Conservation (phyloP, 768 basidiomycete species). For the Exidia glandulosa region DNA sequence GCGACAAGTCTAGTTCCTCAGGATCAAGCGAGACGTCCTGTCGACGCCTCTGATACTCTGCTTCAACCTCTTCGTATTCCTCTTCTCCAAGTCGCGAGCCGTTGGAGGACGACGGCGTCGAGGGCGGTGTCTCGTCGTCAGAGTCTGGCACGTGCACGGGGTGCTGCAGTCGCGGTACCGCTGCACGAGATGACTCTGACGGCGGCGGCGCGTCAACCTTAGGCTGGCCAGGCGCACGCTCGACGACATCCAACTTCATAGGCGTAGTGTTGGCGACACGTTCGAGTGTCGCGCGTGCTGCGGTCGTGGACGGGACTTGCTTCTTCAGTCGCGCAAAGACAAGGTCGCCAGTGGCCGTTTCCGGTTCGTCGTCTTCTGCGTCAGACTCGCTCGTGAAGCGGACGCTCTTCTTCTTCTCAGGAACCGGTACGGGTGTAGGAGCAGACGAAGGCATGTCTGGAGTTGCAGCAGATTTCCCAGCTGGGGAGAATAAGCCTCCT, state of each 20-base stretch:
- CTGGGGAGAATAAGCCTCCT: too few species aligned
- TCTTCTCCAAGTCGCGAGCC: not conserved
- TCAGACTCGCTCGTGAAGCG: not conserved
- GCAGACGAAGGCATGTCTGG: not conserved
- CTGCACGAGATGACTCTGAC: not conserved
- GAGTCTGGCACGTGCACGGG: not conserved
- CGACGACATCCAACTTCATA: slow-evolving; percentile 3
- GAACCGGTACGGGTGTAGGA: not conserved
- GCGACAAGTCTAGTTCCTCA: not conserved
- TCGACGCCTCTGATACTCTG: not conserved
- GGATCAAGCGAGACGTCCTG: not conserved
- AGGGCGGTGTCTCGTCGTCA: slow-evolving; percentile 2
- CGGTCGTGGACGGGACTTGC: not conserved
- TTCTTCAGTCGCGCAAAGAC: not conserved
- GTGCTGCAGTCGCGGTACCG: not conserved
- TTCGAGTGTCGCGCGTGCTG: not conserved
- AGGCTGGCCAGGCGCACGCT: not conserved
- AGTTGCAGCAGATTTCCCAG: not conserved
- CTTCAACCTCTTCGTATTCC: not conserved
- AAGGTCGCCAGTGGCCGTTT: not conserved
- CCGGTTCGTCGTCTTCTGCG: not conserved
- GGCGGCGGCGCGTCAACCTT: not conserved
- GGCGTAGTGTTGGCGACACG: not conserved
- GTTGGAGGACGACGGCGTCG: not conserved
- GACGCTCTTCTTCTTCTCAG: not conserved